Percentiles rank a stretch among this genome's conserved stretches.
Conservation (phyloP, 192 early-diverging fungal genomes). For the Phlyctochytrium planicorne region DNA sequence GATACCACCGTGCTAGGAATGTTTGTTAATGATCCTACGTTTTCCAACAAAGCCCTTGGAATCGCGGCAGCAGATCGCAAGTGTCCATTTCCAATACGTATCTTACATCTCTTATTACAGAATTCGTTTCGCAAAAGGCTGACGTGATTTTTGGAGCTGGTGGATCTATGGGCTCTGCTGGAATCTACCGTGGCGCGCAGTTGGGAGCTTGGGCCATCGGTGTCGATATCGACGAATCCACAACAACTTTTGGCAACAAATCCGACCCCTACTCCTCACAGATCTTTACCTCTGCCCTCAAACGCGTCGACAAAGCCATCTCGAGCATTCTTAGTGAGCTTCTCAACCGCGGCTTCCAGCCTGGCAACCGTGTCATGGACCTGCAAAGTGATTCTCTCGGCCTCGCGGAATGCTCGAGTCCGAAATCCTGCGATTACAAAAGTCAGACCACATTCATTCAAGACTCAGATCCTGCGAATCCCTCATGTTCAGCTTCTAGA, state of each 20-base stretch:
- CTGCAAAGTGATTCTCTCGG: slow-evolving; percentile 7
- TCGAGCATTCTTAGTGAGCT: not conserved
- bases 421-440: not conserved
- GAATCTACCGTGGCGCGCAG: slow-evolving; percentile 25
- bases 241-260: slow-evolving; percentile 21
- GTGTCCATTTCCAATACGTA: not conserved
- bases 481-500: slow-evolving; percentile 1
- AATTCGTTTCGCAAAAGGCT: slow-evolving; percentile 12
- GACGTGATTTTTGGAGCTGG: slow-evolving; percentile 38
- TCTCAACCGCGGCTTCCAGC: not conserved
- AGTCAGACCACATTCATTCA: not conserved
- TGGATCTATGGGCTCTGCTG: slow-evolving; percentile 21
- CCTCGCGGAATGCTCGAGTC: slow-evolving; percentile 5
- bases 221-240: slow-evolving; percentile 30
- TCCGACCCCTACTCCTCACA: slow-evolving; percentile 3
- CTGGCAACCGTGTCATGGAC: slow-evolving; percentile 12
- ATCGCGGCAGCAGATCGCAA: not conserved
- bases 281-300: slow-evolving; percentile 19
- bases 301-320: slow-evolving; percentile 1
- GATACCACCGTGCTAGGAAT: not conserved
- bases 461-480: not conserved
- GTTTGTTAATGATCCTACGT: slow-evolving; percentile 8
- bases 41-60: not conserved
- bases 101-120: not conserved
- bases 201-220: slow-evolving; percentile 26